phyloP scores from a whole-genome alignment of 768 basidiomycete species.

The Tephrocybe sp. region DNA sequence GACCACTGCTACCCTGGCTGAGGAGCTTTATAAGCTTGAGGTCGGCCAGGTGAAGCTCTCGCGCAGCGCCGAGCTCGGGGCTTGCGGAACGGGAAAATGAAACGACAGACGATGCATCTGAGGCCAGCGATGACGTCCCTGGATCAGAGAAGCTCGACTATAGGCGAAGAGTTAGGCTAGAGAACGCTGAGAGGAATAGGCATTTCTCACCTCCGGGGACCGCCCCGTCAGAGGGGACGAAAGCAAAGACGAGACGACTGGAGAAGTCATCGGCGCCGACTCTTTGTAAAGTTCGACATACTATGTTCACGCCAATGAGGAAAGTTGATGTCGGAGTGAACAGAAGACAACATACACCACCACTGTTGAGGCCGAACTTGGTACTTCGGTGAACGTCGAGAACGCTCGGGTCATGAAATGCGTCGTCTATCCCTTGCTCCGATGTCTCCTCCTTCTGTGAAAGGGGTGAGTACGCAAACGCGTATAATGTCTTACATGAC shows the following conservation, averaged over 20 bases:
- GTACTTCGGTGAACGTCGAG: not conserved
- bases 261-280: too few species aligned
- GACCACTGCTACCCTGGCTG: conserved; percentile 26
- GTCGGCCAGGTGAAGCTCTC: not conserved
- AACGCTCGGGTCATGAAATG: not conserved
- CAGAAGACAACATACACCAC: not conserved
- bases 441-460: not conserved
- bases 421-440: not conserved
- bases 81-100: not conserved
- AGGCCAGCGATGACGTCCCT: not conserved
- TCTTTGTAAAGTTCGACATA: too few species aligned
- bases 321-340: not conserved
- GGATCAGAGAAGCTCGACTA: not conserved
- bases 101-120: not conserved
- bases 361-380: not conserved
- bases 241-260: too few species aligned
- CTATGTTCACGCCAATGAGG: not conserved
- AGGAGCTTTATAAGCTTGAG: conserved; percentile 23
- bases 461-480: too few species aligned
- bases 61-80: not conserved
- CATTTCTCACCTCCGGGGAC: too few species aligned
- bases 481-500: not conserved
- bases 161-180: too few species aligned
- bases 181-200: too few species aligned
- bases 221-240: too few species aligned